Base-by-base conservation (phyloP, 176 grass and related monocot genomes). In the Aegilops longissima region DNA sequence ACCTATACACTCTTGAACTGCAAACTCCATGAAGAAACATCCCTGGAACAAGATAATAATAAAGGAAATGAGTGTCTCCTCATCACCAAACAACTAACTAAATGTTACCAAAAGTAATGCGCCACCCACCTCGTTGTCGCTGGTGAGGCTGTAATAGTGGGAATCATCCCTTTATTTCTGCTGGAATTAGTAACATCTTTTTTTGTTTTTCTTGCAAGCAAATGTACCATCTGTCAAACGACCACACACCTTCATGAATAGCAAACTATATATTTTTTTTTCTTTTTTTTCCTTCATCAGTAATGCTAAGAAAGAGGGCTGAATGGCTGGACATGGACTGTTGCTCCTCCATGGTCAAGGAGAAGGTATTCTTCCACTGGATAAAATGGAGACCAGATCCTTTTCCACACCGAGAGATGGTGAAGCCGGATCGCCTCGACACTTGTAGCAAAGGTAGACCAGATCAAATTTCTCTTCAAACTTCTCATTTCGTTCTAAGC, bases 401-500 rank as follows among this genome's bases (percentile, higher is more conserved):
- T 92, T 88, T 79, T 86, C 88, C 80, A 59, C 78, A 35, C 34
- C 1, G 0, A 52, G 7, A 75, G 31, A 8, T 20, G 51, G 51
- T 54, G 74, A 62, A 39, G 30, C 77, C 66, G 61, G 38, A 2
- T 70, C 38, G 29, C 78, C 74, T 56, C 58, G 83, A 86, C 96
- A 98, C 62, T 13, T 79, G 9, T 59, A 85, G 80, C 97, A 99
- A 35, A 92, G 61, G 58, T 58, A 79, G 16, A 89, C 89, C 25
- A 99, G 62, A 65, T 35, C 80, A 89, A 99, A 97, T 38, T 94
- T 94, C 89, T 99, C 97, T 1, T 78, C 58, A 45, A 87, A 99
- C 27, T 74, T 81, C 39, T 70, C 44, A 39, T 89, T 89, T 17
- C 47, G 74, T 56, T 82, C 67, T 45, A 97, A 85, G 73, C 97